phyloP scores from a whole-genome alignment of 2,329 filamentous ascomycete species.

The Knufia fluminis region DNA sequence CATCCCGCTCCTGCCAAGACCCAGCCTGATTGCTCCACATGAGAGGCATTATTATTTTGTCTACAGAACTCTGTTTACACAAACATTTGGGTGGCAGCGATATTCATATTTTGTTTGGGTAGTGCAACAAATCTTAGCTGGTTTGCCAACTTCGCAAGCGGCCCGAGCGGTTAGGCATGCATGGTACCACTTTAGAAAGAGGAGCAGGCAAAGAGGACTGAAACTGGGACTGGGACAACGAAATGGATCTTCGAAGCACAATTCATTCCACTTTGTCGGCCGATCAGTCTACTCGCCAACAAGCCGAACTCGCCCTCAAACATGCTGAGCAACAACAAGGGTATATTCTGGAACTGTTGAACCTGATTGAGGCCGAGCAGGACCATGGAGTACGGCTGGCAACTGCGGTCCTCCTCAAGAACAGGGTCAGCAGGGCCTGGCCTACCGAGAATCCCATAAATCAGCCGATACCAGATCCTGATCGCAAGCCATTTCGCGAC shows the following conservation, averaged over 20 bases:
- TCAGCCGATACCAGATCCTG: constrained; percentile 72
- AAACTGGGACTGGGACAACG: not conserved
- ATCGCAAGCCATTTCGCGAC: constrained; percentile 78
- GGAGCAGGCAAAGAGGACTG: no score
- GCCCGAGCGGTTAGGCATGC: constrained; percentile 9
- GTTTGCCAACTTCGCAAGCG: not conserved
- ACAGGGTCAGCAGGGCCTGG: constrained; percentile 91
- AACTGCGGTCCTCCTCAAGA: constrained; percentile 94
- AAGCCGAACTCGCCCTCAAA: constrained; percentile 57
- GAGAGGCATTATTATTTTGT: not conserved
- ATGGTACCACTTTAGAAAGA: constrained; percentile 7
- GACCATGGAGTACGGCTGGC: constrained; percentile 76
- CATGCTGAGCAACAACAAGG: constrained; percentile 85
- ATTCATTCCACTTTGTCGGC: constrained; percentile 56
- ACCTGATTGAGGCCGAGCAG: constrained; percentile 82
- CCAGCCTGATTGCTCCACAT: not conserved
- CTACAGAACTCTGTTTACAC: not conserved
- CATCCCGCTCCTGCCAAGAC: not conserved
- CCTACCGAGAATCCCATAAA: constrained; percentile 66
- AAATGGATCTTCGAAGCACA: constrained; percentile 45
- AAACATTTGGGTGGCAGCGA: not conserved
- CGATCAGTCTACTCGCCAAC: constrained; percentile 52
- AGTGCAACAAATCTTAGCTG: not conserved
- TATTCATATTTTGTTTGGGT: not conserved
- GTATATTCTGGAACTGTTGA: constrained; percentile 82